Base-by-base conservation (phyloP, 768 basidiomycete genomes). In the Chiua virens region DNA sequence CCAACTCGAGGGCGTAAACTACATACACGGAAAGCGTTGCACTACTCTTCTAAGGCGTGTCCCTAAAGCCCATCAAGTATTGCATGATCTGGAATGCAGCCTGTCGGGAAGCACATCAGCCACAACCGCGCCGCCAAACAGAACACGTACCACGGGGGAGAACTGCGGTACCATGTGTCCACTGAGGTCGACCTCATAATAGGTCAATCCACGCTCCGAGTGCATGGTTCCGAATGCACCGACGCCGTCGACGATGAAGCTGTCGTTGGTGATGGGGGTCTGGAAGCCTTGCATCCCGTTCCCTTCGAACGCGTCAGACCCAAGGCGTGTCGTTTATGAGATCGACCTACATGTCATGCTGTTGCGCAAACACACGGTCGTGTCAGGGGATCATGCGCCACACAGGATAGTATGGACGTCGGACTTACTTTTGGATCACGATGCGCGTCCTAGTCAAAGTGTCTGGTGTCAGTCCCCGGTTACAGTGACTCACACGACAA, bases 101-200 rank as follows among this genome's bases (percentile, higher is more conserved):
- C 83, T 85, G 49, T 23, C 8, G 17, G 35, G 10, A 8, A 47
- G 11, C 7, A n/a, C n/a, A 18, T 50, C 30, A 53, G 34, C 32
- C 22, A 41, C 13, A 18, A 23, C 38, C n/a, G 35, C 17, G 13
- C 21, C 20, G 4, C 23, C 13, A 30, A 21, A 21, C 4, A 3
- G 6, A 14, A 27, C 4, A 69, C 81, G 63, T 58, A 82, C 85
- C 60, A 69, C 63, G 2, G 85, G 85, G 17, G 83, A 79, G 63
- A 80, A 87, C 68, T 84, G 81, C 5, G 86, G 86, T 3, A 88
- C 67, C 87, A 89, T 89, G 56, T 90, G 87, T 17, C 87, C 89
- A 55, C 82, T 83, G 8, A 87, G 75, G 21, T 58, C 73, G 20
- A 91, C 79, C 60, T 91, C 87, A 27, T 76, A 72, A 55, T 82